Evolutionary conservation across 495 filamentous ascomycete genomes (phyloP).

Genomic region (Diplogelasinospora grovesii): DNA sequence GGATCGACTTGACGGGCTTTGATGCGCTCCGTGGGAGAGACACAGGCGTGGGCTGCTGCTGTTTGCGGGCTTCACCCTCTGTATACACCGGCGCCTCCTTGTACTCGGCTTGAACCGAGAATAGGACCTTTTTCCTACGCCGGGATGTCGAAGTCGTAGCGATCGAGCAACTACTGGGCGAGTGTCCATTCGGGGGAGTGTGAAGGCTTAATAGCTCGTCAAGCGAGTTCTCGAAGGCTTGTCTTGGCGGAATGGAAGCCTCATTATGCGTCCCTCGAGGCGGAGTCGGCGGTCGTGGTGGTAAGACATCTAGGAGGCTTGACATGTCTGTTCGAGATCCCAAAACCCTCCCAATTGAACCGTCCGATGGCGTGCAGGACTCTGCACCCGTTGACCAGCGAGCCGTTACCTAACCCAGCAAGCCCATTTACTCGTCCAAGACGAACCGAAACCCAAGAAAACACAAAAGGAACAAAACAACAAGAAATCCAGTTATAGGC

Average conservation of each 20-base stretch:
- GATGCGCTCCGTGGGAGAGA: conserved; percentile 52
- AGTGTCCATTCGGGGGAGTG: conserved; percentile 43
- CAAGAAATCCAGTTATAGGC: too few relatives aligned
- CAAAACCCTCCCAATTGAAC: too few relatives aligned
- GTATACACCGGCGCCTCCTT: conserved; percentile 50
- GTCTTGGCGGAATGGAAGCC: conserved; percentile 11
- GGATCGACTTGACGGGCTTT: conserved; percentile 75
- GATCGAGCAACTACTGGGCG: conserved; percentile 44
- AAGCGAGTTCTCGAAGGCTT: conserved; percentile 21
- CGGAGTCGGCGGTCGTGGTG: conserved; percentile 49
- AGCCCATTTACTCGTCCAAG: conserved; percentile 8
- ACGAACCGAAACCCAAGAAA: too few relatives aligned
- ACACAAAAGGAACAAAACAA: too few relatives aligned
- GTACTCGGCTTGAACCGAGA: conserved; percentile 67
- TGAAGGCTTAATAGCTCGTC: conserved; percentile 33
- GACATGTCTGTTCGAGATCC: conserved; percentile 36
- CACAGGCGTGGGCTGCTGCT: conserved; percentile 33
- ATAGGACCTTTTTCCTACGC: conserved; percentile 63
- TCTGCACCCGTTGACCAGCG: too few relatives aligned
- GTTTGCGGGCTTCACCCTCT: conserved; percentile 35
- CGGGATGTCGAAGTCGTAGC: conserved; percentile 54
- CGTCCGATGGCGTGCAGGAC: too few relatives aligned
- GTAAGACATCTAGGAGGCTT: conserved; percentile 36
- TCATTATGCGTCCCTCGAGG: conserved; percentile 43
- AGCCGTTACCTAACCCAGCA: too few relatives aligned